Base-by-base conservation (phyloP, 768 basidiomycete species). In the Tylopilus plumbeoviolaceoides region DNA sequence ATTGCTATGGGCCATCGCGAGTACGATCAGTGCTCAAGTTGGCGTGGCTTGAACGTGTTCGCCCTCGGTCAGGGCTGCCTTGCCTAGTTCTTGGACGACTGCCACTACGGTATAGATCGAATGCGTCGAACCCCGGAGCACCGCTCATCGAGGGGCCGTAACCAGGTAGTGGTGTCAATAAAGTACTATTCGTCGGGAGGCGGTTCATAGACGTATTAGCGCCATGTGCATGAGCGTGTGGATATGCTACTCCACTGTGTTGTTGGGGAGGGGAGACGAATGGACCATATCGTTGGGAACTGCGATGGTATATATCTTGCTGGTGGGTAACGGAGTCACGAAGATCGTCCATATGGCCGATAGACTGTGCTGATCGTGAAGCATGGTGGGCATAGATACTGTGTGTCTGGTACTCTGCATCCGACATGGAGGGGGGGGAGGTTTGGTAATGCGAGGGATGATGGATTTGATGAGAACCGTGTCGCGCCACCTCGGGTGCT, bases 131-230 rank as follows among this genome's bases (percentile, higher is more conserved):
- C 27, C 55, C 44, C 8, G 56, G 25, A 27, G 28, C 31, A 50
- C 59, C 51, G 35, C 57, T 49, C 51, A 75, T 56, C n/a, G 77
- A 65, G 27, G 75, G 61, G 54, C 78, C 76, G 59, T 84, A 85
- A 20, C 82, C 79, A 5, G 81, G 75, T 18, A 87, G 73, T n/a
- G 87, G 85, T 30, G 86, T 88, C 55, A 89, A 72, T 49, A 89
- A 74, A 23, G 83, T 87, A 68, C 83, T 87, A 61, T 82, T 79
- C 28, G 80, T 70, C 17, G 84, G 80, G 27, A 88, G 73, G 40
- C 83, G 76, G 57, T 63, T 71, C 49, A 71, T 55, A 42, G 59
- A 51, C 23, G 54, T n/a, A 51, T 59, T 56, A 51, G 52, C 46
- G 58, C 46, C 60, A 50, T 52, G 69, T 43, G 59, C 56, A 55